Evolutionary conservation across 2,329 filamentous ascomycete species (phyloP), one percentile per base, ranked within the genome.

Genomic region (Aspergillus novoparasiticus): DNA sequence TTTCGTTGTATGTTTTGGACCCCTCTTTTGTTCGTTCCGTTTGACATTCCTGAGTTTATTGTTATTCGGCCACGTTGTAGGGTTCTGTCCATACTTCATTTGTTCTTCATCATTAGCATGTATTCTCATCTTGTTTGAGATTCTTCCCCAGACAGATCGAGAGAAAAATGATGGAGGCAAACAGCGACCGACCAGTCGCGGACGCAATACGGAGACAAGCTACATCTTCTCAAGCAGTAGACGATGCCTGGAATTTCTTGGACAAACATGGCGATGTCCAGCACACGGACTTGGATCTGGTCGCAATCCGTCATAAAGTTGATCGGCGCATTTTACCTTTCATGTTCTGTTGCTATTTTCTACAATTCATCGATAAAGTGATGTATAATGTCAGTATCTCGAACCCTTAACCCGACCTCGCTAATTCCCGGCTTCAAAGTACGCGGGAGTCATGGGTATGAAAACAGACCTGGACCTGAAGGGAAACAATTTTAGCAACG

Each of bases 391-490:
- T 71, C n/a, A 64, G 70, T 68, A 36, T 46, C 9, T 16, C 30
- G 12, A 28, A 46, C 54, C n/a, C 28, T 54, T 32, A 14, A 32
- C 28, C n/a, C 4, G 19, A 23, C 56, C 14, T 45, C 19, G 56
- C 48, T 51, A 30, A 51, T 30, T 19, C 26, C n/a, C 3, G n/a
- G 26, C 11, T 16, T 12, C 8, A 51, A 16, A 58, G 57, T 89
- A 89, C 70, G 86, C 86, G 14, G 85, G 84, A 59, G 86, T 90
- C 41, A 90, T 89, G 87, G 86, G 86, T 6, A 74, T 90, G 9
- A 79, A 74, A 34, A 75, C 80, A 63, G 85, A 88, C 58, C 79
- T 87, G 3, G 76, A 81, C 1, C 79, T 89, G 16, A 72, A 74
- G 14, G 83, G 83, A 46, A 87, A 89, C 65, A 81, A 89, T 34